These are phyloP conservation scores for sunflower (Helianthus annuus) DNA, from an alignment of 129 eudicot genomes.

Conservation along the genomic window DNA sequence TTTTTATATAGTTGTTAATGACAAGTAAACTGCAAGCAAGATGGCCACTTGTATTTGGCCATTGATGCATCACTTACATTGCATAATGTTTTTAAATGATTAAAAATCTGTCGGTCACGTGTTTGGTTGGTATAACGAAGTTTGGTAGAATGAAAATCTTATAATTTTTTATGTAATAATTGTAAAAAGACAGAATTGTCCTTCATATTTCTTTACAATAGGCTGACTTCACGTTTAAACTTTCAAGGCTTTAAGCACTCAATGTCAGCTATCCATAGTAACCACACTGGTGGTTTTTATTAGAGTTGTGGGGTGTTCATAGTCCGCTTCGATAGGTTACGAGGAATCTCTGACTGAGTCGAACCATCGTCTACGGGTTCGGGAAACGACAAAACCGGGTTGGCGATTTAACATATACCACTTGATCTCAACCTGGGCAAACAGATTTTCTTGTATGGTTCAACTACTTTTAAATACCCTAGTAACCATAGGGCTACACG, in stretches of 20 bases:
- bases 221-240: not conserved
- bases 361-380: not conserved
- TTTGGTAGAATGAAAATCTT: not conserved
- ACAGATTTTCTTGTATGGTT: not conserved
- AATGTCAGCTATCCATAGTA: not conserved
- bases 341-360: not conserved
- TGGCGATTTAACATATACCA: not conserved
- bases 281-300: too few species aligned
- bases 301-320: too few species aligned
- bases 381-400: not conserved
- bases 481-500: too few species aligned
- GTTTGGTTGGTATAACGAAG: not conserved
- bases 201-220: not conserved
- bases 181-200: not conserved
- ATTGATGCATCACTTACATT: too few species aligned
- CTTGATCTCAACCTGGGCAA: not conserved
- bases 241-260: not conserved
- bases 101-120: not conserved
- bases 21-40: not conserved
- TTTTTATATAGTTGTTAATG: constrained; percentile 5
- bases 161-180: not conserved
- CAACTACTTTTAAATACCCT: too few species aligned
- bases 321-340: too few species aligned
- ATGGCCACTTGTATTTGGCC: too few species aligned
- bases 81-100: too few species aligned